Evolutionary conservation across 1,284 basidiomycete species (phyloP), one percentile per base, ranked within the genome.

Genomic region (Austroboletus novae-zelandiae): DNA sequence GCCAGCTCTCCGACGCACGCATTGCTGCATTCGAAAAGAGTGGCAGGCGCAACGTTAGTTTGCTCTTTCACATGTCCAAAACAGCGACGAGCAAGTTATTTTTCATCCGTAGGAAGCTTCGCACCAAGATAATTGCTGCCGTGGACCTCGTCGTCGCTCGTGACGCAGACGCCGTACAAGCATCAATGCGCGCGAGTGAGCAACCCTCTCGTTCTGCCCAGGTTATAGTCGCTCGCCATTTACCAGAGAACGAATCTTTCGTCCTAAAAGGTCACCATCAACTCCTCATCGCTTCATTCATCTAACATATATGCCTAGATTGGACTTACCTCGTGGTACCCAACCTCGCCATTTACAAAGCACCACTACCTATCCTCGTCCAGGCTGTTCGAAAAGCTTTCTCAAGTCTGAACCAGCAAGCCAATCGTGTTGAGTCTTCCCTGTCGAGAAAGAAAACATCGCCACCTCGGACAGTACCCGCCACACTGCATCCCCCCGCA

Each of bases 251-350:
- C 5, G 45, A 53, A 9, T 14, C 9, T 0, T 44, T 56, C 14
- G 39, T 58, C 11, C 34, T 65, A 15, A 44, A 53, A 55, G 64
- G 65, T 68, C 13, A 32, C 11, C 40, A 1, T 18, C 15, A 42
- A 30, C 4, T 42, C 15, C 43, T 41, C 3, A 17, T 31, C 20
- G 9, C 15, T 1, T 11, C 7, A 13, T 18, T 34, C 10, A 15
- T 10, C 50, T 62, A 6, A 64, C 37, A 9, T 0, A 1, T 15
- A 6, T 13, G 15, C 25, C 20, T 17, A 69, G 66, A 43, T 31
- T 70, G 66, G 65, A 57, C 65, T 23, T 23, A 66, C 40, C 45
- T 70, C 14, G 51, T 67, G n/a, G 29, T 52, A 15, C 66, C 66
- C 15, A 18, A 47, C 34, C 50, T 67, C 15, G 29, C 51, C 43